phyloP scores from a whole-genome alignment of 2,329 filamentous ascomycete genomes.

The Venturia nashicola region DNA sequence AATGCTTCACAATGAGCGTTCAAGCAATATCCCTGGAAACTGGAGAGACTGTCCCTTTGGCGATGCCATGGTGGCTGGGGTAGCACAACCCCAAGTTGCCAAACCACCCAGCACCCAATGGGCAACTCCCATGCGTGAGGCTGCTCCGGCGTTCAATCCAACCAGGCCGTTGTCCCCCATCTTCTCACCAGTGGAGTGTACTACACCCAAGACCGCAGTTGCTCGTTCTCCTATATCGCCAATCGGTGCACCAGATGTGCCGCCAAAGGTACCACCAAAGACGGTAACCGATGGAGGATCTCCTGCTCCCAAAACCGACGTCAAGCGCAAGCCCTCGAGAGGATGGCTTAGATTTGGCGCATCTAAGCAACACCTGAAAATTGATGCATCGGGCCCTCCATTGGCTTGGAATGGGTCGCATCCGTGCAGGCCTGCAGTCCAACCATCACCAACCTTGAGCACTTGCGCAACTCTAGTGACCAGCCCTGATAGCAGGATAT shows the following conservation, averaged over 20 bases:
- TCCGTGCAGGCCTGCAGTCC: not conserved
- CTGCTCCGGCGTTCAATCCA: constrained; percentile 10
- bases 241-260: not conserved
- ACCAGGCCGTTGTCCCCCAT: constrained; percentile 11
- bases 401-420: not conserved
- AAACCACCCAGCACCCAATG: constrained; percentile 14
- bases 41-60: constrained; percentile 27
- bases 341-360: not conserved
- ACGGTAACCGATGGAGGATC: not conserved
- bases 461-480: not conserved
- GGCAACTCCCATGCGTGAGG: constrained; percentile 13
- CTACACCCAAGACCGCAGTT: constrained; percentile 7
- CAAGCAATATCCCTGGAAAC: constrained; percentile 25
- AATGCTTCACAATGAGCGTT: constrained; percentile 24
- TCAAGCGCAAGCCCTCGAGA: not conserved
- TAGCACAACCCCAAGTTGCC: constrained; percentile 22
- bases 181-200: constrained; percentile 7
- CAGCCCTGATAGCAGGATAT: not conserved
- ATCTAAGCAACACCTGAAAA: not conserved
- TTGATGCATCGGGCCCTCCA: not conserved
- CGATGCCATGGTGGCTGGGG: constrained; percentile 26
- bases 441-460: constrained; percentile 1
- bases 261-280: constrained; percentile 8
- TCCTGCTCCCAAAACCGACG: not conserved
- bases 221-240: constrained; percentile 4